phyloP scores from a whole-genome alignment of 805 yeast genomes.

The Hagleromyces aurorensis region DNA sequence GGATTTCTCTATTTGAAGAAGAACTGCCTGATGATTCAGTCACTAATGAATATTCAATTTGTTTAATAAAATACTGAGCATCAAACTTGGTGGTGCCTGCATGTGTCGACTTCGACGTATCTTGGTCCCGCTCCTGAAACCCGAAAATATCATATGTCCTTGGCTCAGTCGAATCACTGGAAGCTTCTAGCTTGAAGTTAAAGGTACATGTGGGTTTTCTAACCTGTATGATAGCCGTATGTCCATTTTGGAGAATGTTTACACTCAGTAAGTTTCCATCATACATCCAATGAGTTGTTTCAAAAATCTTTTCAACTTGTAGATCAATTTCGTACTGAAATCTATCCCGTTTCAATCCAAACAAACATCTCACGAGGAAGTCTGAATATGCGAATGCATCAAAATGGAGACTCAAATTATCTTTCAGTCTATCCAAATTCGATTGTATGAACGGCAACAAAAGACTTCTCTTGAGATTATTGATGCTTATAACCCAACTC shows the following conservation, averaged over 20 bases:
- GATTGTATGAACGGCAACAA: slow-evolving; percentile 57
- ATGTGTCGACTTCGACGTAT: no score
- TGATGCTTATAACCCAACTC: slow-evolving; percentile 63
- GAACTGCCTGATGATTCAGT: no score
- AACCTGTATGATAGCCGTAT: slow-evolving; percentile 4
- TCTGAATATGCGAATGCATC: slow-evolving; percentile 60
- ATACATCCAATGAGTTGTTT: no score
- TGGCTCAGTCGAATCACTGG: slow-evolving; percentile 1
- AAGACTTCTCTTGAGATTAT: slow-evolving; percentile 46
- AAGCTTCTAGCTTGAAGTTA: slow-evolving; percentile 5
- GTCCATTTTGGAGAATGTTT: no score
- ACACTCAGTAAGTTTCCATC: no score
- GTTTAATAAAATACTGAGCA: no score
- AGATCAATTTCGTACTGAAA: slow-evolving; percentile 5
- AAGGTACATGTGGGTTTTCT: slow-evolving; percentile 8
- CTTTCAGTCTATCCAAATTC: slow-evolving; percentile 40
- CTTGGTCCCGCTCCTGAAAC: not conserved
- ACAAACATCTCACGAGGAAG: slow-evolving; percentile 58
- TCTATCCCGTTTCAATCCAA: slow-evolving; percentile 15
- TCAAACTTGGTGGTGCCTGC: no score
- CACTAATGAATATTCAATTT: no score
- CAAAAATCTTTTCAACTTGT: not conserved
- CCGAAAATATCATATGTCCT: slow-evolving; percentile 7
- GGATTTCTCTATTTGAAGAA: no score
- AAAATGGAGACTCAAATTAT: slow-evolving; percentile 32